Evolutionary conservation across 1,284 basidiomycete species (phyloP).

Genomic region (Boletus semigastroideus): DNA sequence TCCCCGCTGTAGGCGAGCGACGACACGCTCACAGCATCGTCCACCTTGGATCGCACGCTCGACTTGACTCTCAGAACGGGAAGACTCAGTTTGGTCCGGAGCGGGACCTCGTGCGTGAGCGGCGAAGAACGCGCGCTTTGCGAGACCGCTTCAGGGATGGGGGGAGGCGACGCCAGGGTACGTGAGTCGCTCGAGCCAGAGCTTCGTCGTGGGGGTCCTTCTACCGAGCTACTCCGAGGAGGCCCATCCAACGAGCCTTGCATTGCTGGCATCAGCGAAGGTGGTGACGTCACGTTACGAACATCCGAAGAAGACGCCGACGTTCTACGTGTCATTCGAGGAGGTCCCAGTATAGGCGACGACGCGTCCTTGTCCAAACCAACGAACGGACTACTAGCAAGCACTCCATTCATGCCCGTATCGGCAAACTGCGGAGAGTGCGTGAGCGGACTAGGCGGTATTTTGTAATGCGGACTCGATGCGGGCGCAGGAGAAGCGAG

Average conservation of each 20-base stretch:
- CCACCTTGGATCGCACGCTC: constrained; percentile 22
- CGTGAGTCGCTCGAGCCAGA: constrained; percentile 31
- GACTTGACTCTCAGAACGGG: constrained; percentile 29
- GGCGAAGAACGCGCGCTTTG: constrained; percentile 26
- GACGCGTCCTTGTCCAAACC: constrained; percentile 24
- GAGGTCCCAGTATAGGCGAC: constrained; percentile 6
- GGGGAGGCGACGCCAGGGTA: constrained; percentile 25
- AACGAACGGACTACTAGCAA: constrained; percentile 18
- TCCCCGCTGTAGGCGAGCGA: constrained; percentile 26
- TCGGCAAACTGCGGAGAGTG: constrained; percentile 9
- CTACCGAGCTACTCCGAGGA: constrained; percentile 18
- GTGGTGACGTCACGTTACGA: constrained; percentile 10
- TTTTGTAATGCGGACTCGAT: constrained; percentile 7
- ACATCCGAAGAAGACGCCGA: constrained; percentile 16
- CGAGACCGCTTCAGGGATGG: constrained; percentile 15
- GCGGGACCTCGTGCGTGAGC: constrained; percentile 19
- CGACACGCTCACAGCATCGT: constrained; percentile 28
- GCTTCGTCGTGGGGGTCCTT: constrained; percentile 19
- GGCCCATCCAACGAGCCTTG: constrained; percentile 21
- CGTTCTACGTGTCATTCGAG: neutral
- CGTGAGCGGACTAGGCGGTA: constrained; percentile 10
- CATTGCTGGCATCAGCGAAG: constrained; percentile 8
- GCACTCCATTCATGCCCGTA: neutral
- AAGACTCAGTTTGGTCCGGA: constrained; percentile 33
- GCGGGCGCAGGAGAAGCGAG: constrained; percentile 11